phyloP scores from a whole-genome alignment of 2,329 filamentous ascomycete species.

The Neopestalotiopsis clavispora region DNA sequence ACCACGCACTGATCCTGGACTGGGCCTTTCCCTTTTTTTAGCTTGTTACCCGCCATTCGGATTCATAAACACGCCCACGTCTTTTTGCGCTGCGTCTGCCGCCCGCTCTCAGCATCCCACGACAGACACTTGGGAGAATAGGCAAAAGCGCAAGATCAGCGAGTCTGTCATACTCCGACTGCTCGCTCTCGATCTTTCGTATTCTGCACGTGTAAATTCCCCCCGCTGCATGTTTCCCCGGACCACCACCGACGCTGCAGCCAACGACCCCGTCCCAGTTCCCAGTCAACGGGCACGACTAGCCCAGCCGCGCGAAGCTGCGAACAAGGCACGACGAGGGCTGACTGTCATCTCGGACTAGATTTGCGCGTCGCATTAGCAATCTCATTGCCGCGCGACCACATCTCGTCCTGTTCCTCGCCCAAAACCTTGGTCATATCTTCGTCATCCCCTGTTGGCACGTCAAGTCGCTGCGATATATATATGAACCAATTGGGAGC shows the following conservation, averaged over 20 bases:
- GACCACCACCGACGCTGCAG: neutral
- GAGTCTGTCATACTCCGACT: neutral
- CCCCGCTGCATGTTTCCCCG: neutral
- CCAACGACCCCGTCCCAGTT: neutral
- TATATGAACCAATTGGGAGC: conserved; percentile 3
- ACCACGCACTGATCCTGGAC: conserved; percentile 16
- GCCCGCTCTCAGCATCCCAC: conserved; percentile 4
- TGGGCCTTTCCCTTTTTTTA: conserved; percentile 20
- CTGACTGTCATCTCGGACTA: neutral
- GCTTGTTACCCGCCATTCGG: conserved; percentile 22
- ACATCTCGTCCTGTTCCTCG: neutral
- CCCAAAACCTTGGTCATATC: neutral
- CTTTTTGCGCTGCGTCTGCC: conserved; percentile 18
- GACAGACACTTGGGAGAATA: neutral
- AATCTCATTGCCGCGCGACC: neutral
- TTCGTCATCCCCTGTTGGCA: neutral
- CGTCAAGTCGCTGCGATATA: neutral
- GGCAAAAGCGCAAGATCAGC: neutral
- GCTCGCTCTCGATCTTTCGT: neutral
- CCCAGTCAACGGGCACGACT: conserved; percentile 6
- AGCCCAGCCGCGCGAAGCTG: conserved; percentile 13
- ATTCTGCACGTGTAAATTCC: neutral
- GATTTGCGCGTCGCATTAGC: neutral
- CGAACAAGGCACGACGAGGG: conserved; percentile 8
- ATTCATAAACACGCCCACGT: conserved; percentile 19